Evolutionary conservation across 345 rosid species (phyloP).

Genomic region (Combretum micranthum): DNA sequence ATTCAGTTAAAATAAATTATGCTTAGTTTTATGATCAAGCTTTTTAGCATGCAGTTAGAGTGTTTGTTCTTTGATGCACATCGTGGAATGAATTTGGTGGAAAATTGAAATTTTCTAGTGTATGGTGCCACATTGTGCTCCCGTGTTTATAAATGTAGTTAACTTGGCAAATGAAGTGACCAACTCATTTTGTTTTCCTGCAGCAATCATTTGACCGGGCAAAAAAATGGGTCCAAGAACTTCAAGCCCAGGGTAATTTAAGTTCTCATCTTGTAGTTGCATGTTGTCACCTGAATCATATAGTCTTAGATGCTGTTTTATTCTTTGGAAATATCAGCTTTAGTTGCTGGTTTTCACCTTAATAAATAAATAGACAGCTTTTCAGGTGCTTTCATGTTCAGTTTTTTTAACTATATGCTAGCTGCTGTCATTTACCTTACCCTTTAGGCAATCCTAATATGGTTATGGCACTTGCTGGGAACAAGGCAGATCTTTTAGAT

Average conservation of each 20-base stretch:
- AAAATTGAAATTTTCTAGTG: too few relatives aligned
- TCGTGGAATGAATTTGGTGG: too few relatives aligned
- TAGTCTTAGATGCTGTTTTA: too few relatives aligned
- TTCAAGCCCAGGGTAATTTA: conserved; percentile 80
- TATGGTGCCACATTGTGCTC: conserved; percentile 4
- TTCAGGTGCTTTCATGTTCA: neutral
- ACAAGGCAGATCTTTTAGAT: conserved; percentile 83
- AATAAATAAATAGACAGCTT: neutral
- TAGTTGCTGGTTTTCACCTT: neutral
- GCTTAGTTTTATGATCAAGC: too few relatives aligned
- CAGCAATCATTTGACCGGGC: conserved; percentile 95
- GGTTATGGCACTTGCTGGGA: conserved; percentile 95
- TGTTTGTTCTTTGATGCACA: too few relatives aligned
- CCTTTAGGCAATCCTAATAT: conserved; percentile 69
- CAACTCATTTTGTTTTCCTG: conserved; percentile 2
- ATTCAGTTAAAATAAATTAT: too few relatives aligned
- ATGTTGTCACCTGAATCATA: neutral
- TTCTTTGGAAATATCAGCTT: too few relatives aligned
- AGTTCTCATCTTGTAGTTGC: conserved; percentile 3
- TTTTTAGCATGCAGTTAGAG: too few relatives aligned
- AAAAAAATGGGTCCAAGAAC: conserved; percentile 96
- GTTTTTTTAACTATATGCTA: conserved; percentile 6
- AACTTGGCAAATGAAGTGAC: neutral
- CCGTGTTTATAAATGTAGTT: neutral
- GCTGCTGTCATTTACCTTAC: neutral